Conservation (phyloP, 1,284 basidiomycete species). For the Heterobasidion irregulare region DNA sequence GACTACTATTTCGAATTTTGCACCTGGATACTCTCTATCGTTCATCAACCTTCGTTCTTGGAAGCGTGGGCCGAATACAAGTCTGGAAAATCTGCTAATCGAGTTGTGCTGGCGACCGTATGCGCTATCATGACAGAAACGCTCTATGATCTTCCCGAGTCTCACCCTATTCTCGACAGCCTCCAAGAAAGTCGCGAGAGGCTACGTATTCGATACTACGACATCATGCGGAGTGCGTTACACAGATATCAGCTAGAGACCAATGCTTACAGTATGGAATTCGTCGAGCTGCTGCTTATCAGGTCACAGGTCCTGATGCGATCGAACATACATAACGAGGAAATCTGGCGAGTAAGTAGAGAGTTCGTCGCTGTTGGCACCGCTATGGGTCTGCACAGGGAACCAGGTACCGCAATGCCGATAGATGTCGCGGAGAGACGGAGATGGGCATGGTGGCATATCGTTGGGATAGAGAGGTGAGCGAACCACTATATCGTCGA, state of each 20-base stretch:
- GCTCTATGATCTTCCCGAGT: slow-evolving; percentile 83
- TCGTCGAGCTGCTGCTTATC: slow-evolving; percentile 64
- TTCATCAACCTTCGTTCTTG: slow-evolving; percentile 54
- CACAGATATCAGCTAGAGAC: slow-evolving; percentile 36
- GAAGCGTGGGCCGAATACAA: slow-evolving; percentile 68
- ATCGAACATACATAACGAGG: slow-evolving; percentile 66
- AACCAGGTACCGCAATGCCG: slow-evolving; percentile 67
- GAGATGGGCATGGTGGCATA: slow-evolving; percentile 84
- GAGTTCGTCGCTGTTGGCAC: slow-evolving; percentile 65
- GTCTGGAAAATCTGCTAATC: slow-evolving; percentile 52
- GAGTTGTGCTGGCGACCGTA: slow-evolving; percentile 60
- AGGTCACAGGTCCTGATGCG: slow-evolving; percentile 64
- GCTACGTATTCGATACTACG: slow-evolving; percentile 50
- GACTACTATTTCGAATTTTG: slow-evolving; percentile 74
- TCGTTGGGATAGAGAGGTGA: slow-evolving; percentile 66
- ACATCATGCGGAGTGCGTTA: slow-evolving; percentile 57
- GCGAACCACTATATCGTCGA: slow-evolving; percentile 9
- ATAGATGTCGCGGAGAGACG: slow-evolving; percentile 62
- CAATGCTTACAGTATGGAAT: slow-evolving; percentile 56
- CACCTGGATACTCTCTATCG: slow-evolving; percentile 76
- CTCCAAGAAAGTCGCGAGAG: slow-evolving; percentile 77
- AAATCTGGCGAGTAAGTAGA: slow-evolving; percentile 68
- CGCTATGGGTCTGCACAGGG: slow-evolving; percentile 77
- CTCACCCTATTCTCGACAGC: slow-evolving; percentile 36
- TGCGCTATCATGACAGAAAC: slow-evolving; percentile 79